Evolutionary conservation across 2,329 filamentous ascomycete species (phyloP), one percentile per base, ranked within the genome.

Genomic region (Cladosporium velox): DNA sequence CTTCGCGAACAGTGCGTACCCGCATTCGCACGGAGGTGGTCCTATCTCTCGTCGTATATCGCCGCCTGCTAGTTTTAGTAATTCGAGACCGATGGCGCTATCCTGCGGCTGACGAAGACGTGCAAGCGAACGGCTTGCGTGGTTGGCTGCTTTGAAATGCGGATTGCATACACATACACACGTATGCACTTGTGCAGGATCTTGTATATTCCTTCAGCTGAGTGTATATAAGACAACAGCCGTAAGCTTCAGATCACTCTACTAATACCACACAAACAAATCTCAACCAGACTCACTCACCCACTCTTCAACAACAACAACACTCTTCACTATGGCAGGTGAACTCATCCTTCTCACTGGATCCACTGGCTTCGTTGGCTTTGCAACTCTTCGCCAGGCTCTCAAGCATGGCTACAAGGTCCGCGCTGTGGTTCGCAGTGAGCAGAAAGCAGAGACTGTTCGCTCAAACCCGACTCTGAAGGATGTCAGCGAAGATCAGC

Each of bases 281-380:
- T 2, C 34, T 15, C 32, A 41, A 14, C 5, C 30, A 58, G 18
- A 28, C 28, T 41, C 24, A n/a, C 38, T 51, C 4, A 6, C 26
- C 12, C 12, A 11, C 32, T 41, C n/a, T n/a, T 4, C 28, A 30
- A 21, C 28, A 30, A 34, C 28, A 30, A 34, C 28, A 55, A 30
- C 28, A 32, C 3, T 34, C 28, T 12, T 32, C n/a, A 52, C 15
- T 14, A 65, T 65, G 62, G 57, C 62, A 35, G 54, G 54, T 28
- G 58, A 66, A 26, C 59, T 66, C 58, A n/a, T 66, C 12, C 64
- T 66, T 35, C 34, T 68, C 59, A 74, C 72, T 12, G 72, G 73
- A 4, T 65, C 60, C 15, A 66, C 71, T 26, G 73, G 73, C 18
- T 68, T 70, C 41, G 57, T 75, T 76, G 71, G 73, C 34, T 73